Conservation (phyloP, 1,284 basidiomycete species). For the Sporisorium graminicola region DNA sequence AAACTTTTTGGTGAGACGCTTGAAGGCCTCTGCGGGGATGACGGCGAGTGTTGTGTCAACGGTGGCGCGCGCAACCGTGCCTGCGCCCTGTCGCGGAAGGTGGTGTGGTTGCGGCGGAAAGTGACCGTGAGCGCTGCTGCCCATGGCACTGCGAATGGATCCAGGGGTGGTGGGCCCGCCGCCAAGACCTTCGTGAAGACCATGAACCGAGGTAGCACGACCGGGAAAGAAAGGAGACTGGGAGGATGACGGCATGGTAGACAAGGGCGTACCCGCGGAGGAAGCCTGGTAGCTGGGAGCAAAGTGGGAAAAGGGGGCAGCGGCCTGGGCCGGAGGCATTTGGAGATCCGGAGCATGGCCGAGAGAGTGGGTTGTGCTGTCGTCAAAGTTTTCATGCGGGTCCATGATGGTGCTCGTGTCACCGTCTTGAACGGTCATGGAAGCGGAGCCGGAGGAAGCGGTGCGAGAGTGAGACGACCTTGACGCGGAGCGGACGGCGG, state of each 20-base stretch:
- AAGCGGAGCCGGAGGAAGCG: slow-evolving; percentile 32
- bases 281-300: slow-evolving; percentile 23
- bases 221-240: slow-evolving; percentile 40
- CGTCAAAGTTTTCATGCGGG: slow-evolving; percentile 24
- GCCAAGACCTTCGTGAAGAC: slow-evolving; percentile 26
- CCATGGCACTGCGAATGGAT: slow-evolving; percentile 53
- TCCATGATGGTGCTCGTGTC: slow-evolving; percentile 50
- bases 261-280: slow-evolving; percentile 26
- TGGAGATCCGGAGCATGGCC: slow-evolving; percentile 49
- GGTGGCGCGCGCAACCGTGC: slow-evolving; percentile 83
- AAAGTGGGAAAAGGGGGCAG: slow-evolving; percentile 58
- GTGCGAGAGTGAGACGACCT: slow-evolving; percentile 26
- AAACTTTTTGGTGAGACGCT: slow-evolving; percentile 88
- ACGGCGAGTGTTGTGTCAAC: slow-evolving; percentile 97
- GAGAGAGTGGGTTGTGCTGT: slow-evolving; percentile 18
- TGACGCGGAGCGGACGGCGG: slow-evolving; percentile 4
- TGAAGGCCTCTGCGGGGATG: slow-evolving; percentile 96
- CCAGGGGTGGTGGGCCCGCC: slow-evolving; percentile 55
- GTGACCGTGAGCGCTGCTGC: slow-evolving; percentile 42
- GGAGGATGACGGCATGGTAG: slow-evolving; percentile 13
- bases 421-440: slow-evolving; percentile 44
- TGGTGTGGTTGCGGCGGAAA: slow-evolving; percentile 15
- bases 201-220: slow-evolving; percentile 29
- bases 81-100: slow-evolving; percentile 43
- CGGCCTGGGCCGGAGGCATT: slow-evolving; percentile 60